Evolutionary conservation across 106 monocot genomes (phyloP).

Genomic region (Dendrobium officinale): DNA sequence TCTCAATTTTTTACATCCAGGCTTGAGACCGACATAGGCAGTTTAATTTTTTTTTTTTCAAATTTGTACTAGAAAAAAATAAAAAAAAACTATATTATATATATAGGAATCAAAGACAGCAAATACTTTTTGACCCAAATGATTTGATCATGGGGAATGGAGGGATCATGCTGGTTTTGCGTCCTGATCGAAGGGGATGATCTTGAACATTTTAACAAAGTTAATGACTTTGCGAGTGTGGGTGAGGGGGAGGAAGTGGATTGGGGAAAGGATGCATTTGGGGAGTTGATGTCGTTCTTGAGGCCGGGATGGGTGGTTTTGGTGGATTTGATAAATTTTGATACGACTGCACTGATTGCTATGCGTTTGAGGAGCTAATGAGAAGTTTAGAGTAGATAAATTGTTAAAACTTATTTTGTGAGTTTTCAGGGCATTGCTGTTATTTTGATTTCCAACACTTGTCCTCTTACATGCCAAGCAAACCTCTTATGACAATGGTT

Average conservation of each 20-base stretch:
- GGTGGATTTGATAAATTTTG: slow-evolving; percentile 60
- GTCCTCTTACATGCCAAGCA: too few species aligned
- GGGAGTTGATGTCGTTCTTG: slow-evolving; percentile 27
- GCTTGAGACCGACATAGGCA: too few species aligned
- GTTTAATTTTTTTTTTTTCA: too few species aligned
- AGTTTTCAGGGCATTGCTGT: slow-evolving; percentile 9
- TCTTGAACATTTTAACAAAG: background rate
- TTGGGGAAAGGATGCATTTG: slow-evolving; percentile 24
- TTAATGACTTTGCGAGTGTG: background rate
- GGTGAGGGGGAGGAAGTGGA: background rate
- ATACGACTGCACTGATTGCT: slow-evolving; percentile 90
- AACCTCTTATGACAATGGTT: too few species aligned
- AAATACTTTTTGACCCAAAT: too few species aligned
- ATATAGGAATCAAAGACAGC: too few species aligned
- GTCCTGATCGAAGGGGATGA: slow-evolving; percentile 21
- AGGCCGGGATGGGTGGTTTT: background rate
- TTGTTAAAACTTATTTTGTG: slow-evolving; percentile 50
- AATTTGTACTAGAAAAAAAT: too few species aligned
- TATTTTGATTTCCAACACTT: too few species aligned
- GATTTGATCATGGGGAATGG: background rate
- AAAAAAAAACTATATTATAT: too few species aligned
- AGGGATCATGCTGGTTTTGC: slow-evolving; percentile 28
- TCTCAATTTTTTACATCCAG: too few species aligned
- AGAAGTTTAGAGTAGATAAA: slow-evolving; percentile 53
- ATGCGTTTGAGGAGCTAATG: slow-evolving; percentile 68